phyloP scores from a whole-genome alignment of 169 alveolate species.

The Hepatocystis sp. region DNA sequence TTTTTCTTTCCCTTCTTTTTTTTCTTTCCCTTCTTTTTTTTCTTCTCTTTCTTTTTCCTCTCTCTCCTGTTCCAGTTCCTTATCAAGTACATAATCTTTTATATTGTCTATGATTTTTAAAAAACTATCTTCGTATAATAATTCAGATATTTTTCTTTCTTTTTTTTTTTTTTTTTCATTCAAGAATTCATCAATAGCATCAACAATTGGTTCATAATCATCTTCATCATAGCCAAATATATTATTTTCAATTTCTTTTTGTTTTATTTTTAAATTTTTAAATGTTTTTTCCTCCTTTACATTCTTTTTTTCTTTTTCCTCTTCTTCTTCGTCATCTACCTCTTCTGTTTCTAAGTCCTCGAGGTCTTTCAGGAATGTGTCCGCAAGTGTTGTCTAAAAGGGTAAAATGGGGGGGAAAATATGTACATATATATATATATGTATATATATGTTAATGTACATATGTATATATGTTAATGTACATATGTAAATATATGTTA shows the following conservation, averaged over 20 bases:
- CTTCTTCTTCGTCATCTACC: no score
- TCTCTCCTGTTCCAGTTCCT: not conserved
- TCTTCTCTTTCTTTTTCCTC: not conserved
- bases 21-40: not conserved
- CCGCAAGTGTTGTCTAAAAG: conserved; percentile 86
- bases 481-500: no score
- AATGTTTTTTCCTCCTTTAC: no score
- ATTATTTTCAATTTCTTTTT: conserved; percentile 7
- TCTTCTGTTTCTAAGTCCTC: conserved; percentile 82
- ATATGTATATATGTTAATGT: no score
- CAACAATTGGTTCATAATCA: conserved; percentile 83
- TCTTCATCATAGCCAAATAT: conserved; percentile 70
- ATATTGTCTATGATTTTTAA: conserved; percentile 35
- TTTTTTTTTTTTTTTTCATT: conserved; percentile 77
- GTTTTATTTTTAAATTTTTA: no score
- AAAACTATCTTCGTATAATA: conserved; percentile 16
- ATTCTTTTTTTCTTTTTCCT: no score
- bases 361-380: conserved; percentile 82
- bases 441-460: not conserved
- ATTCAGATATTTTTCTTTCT: conserved; percentile 76
- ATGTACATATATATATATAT: not conserved
- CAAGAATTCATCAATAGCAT: conserved; percentile 84
- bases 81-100: conserved; percentile 32
- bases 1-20: conserved; percentile 27
- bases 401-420: not conserved